Base-by-base conservation (phyloP, 2,329 filamentous ascomycete genomes). In the Aspergillus costaricaensis region DNA sequence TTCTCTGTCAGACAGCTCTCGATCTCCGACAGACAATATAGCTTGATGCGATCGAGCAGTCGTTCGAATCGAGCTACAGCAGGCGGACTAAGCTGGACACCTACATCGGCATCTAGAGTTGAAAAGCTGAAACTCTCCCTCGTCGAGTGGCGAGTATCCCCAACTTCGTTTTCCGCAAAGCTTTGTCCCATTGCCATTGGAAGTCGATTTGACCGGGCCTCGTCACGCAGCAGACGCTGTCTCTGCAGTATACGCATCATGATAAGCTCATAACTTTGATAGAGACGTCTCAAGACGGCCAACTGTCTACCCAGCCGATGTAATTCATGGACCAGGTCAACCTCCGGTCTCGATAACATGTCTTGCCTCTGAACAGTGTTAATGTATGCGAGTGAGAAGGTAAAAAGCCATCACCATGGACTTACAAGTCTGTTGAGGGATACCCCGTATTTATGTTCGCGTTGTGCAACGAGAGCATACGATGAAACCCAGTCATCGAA, bases 401-500 rank as follows among this genome's bases (percentile, higher is more conserved):
- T 9, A 9, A 15, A 25, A 9, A 43, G 38, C 43, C 12, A 23
- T 44, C 4, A 44, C 17, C 3, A 44, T 21, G 41, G 5, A 66
- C 73, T 65, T 71, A 85, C 83, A 67, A 87, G 68, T 36, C 75
- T 67, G 60, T 85, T 81, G 19, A 89, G 76, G 54, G 72, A 67
- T 17, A 74, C 72, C 4, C 78, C 79, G 53, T 83, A 83, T 52
- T 77, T 77, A 62, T 82, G 80, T 61, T 87, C 84, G 56, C 82
- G 80, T 21, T 83, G 81, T 3, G 85, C 83, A 50, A 88, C 82
- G 10, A 88, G 77, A 38, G 81, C 81, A 69, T 87, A 88, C 55
- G 83, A 86, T 10, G 85, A 85, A 54, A 84, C 81, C 86, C 86
- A 88, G 69, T 88, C 87, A 68, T 89, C 86, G 67, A 88, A 89